Evolutionary conservation across 352 stramenopile species (phyloP).

Genomic region (Aphanomyces cochlioides): DNA sequence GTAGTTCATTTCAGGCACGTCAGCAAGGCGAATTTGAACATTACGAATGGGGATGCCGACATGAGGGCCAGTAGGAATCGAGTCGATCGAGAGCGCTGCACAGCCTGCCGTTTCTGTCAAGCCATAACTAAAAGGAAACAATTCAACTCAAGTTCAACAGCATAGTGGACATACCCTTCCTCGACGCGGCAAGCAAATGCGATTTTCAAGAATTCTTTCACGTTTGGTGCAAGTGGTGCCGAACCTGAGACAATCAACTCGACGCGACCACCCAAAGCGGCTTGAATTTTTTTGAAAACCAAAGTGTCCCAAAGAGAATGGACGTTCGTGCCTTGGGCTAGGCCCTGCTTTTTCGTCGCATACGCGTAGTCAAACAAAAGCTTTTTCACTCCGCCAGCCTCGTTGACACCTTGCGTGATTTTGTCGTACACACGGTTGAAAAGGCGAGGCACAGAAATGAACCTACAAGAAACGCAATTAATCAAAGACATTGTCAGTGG

Average conservation of each 20-base stretch:
- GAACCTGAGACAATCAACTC: conserved; percentile 90
- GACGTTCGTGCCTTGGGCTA: conserved; percentile 54
- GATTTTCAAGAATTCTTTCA: conserved; percentile 96
- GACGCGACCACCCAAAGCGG: conserved; percentile 86
- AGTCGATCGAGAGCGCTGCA: conserved; percentile 57
- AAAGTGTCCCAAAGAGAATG: conserved; percentile 76
- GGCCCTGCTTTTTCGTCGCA: conserved; percentile 48
- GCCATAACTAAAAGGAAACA: conserved; percentile 39
- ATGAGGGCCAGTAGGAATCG: conserved; percentile 63
- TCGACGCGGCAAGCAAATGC: conserved; percentile 90
- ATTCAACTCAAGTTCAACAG: not conserved
- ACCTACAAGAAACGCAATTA: conserved; percentile 48
- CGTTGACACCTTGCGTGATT: conserved; percentile 72
- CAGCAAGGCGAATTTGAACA: conserved; percentile 90
- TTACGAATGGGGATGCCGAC: conserved; percentile 85
- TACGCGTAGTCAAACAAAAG: conserved; percentile 65
- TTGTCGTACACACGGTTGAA: conserved; percentile 98
- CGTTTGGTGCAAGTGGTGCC: conserved; percentile 86
- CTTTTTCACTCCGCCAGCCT: conserved; percentile 59
- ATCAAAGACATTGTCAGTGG: conserved; percentile 30
- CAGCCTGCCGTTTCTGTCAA: conserved; percentile 91
- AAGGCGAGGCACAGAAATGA: conserved; percentile 67
- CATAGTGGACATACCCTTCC: conserved; percentile 79
- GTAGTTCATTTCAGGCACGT: conserved; percentile 97
- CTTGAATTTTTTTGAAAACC: conserved; percentile 94